Evolutionary conservation across 75 land plant genomes (phyloP).

Genomic region (Sequoia sempervirens): DNA sequence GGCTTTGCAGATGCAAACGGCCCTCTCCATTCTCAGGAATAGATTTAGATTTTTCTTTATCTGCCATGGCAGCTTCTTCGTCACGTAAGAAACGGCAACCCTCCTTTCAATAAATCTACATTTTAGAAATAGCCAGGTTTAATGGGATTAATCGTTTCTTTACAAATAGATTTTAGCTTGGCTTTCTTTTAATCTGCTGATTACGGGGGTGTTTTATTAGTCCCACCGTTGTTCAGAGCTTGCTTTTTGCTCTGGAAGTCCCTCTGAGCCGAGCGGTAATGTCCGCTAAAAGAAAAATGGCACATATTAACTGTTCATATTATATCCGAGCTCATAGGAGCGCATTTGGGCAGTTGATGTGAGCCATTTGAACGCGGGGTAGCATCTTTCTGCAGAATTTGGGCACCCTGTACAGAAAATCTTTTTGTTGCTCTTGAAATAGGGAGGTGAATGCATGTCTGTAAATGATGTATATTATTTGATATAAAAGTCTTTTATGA

Average conservation of each 20-base stretch:
- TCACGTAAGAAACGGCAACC: conserved; percentile 1
- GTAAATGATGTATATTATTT: background rate
- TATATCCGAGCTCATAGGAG: background rate
- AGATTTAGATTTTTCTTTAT: background rate
- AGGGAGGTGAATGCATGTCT: background rate
- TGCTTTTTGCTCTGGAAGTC: background rate
- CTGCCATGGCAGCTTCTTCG: conserved; percentile 6
- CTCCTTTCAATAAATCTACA: background rate
- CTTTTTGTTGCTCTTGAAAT: background rate
- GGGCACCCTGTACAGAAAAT: background rate
- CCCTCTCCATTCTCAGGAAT: conserved; percentile 2
- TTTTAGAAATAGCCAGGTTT: background rate
- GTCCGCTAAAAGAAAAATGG: background rate
- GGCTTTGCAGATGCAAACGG: conserved; percentile 6
- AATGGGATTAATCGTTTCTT: background rate
- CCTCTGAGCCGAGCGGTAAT: background rate
- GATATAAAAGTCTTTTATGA: background rate
- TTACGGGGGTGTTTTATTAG: too few species aligned
- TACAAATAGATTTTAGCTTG: background rate
- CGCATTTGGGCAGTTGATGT: background rate
- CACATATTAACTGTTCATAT: background rate
- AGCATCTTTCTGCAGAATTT: background rate
- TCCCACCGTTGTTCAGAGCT: background rate
- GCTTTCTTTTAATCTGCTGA: background rate
- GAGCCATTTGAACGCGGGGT: background rate